Percentiles rank a stretch among this genome's conserved stretches.
Conservation (phyloP, 352 stramenopile genomes). For the Chrysophaeum taylorii region DNA sequence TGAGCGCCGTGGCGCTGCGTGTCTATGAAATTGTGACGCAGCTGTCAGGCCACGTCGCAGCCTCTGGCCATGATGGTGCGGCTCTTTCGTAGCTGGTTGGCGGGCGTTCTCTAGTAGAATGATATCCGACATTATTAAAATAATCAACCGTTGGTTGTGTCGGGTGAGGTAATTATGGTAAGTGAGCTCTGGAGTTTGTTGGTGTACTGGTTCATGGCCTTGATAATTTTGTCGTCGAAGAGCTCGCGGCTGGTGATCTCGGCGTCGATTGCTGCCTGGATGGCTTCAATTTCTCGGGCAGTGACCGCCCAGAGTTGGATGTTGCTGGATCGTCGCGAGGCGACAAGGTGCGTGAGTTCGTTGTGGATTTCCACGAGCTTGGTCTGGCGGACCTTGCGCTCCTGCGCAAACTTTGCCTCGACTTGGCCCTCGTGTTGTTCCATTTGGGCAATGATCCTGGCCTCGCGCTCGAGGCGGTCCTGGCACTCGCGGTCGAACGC, state of each 20-base stretch:
- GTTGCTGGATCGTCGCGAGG: background rate
- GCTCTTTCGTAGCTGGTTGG: no score
- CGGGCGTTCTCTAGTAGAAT: no score
- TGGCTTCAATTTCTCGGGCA: background rate
- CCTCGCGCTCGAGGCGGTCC: background rate
- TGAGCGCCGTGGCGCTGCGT: no score
- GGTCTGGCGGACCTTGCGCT: background rate
- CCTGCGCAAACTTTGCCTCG: background rate
- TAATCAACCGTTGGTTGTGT: no score
- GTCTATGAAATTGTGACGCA: no score
- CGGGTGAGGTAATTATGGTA: background rate
- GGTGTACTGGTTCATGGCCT: background rate
- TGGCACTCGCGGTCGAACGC: background rate
- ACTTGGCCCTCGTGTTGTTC: background rate
- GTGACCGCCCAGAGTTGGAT: background rate
- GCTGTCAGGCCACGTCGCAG: no score
- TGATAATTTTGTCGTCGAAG: slow-evolving; percentile 7
- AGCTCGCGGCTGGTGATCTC: background rate
- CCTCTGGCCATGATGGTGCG: no score
- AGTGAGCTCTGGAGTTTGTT: slow-evolving; percentile 4
- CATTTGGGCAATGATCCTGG: background rate
- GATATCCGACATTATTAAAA: no score
- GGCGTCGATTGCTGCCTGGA: background rate
- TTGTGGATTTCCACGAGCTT: background rate
- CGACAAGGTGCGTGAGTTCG: background rate